Evolutionary conservation across 2,329 filamentous ascomycete species (phyloP), one percentile per base, ranked within the genome.

Genomic region (Aphanocladium album): DNA sequence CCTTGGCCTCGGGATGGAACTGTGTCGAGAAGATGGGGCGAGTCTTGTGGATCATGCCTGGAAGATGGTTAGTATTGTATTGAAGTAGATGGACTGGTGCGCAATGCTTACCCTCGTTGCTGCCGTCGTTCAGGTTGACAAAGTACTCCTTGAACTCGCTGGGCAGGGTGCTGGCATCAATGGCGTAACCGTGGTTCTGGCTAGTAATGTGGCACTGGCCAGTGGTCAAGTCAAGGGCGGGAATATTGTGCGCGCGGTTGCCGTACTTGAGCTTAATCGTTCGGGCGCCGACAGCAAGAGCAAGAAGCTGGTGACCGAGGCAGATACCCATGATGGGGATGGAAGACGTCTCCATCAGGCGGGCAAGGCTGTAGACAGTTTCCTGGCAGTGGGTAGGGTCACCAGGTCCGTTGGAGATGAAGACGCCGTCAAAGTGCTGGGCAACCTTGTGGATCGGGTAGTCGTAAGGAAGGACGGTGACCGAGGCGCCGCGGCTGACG

Each of bases 211-310:
- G 93, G 86, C 95, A 98, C 76, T 93, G 91, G 61, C 95, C 93
- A 41, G 93, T 98, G 63, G 90, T 96, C 74, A 97, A 82, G 74
- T 98, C 93, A 62, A 98, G 81, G 63, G 93, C 92, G 9, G 95
- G 95, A 70, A 98, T 98, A 83, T 99, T 99, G 83, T 98, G 95
- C 19, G 93, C 95, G 68, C 95, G 90, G 84, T 99, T 99, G 72
- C 95, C 95, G 76, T 97, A 99, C 85, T 98, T 98, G 77, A 99
- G 86, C 85, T 98, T 98, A 79, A 96, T 89, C 64, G 95, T 98
- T 69, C 86, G 84, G 59, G 91, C 95, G 65, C 95, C 95, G 62
- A 89, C 84, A 53, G 95, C 92, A 67, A 97, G 85, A 65, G 93
- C 93, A 62, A 99, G 83, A 57, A 99, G 87, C 82, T 99, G 95